These are phyloP conservation scores for Ustilago hordei DNA, from an alignment of 1,284 basidiomycete genomes.

Conservation along the genomic window DNA sequence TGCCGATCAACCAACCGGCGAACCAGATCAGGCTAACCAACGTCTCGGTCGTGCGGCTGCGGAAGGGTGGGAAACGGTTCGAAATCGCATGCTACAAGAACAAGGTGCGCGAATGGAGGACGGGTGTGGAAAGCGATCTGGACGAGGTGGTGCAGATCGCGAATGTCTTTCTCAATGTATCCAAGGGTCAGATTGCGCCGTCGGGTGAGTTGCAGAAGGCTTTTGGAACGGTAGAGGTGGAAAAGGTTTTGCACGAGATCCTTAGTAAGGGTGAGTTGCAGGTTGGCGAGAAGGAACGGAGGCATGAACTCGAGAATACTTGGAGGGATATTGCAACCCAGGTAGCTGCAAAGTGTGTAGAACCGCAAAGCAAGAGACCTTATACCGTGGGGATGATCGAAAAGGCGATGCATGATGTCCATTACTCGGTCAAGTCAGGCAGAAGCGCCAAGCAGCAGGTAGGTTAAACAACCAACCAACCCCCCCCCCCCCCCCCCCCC, in stretches of 20 bases:
- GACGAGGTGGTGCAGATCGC: slow-evolving; percentile 97
- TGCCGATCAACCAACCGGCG: slow-evolving; percentile 31
- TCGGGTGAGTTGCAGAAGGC: slow-evolving; percentile 89
- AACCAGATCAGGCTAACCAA: slow-evolving; percentile 79
- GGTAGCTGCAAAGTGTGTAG: slow-evolving; percentile 93
- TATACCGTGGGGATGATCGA: slow-evolving; percentile 97
- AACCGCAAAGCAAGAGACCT: slow-evolving; percentile 86
- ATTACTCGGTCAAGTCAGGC: slow-evolving; percentile 86
- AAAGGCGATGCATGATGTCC: slow-evolving; percentile 95
- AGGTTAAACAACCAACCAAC: too few relatives aligned
- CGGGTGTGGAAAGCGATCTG: slow-evolving; percentile 90
- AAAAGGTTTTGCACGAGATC: slow-evolving; percentile 88
- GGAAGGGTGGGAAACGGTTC: slow-evolving; percentile 96
- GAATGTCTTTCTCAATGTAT: slow-evolving; percentile 95
- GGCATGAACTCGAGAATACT: slow-evolving; percentile 84
- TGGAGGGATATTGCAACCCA: slow-evolving; percentile 93
- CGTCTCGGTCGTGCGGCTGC: slow-evolving; percentile 92
- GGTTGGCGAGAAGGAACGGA: slow-evolving; percentile 95
- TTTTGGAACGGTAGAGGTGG: slow-evolving; percentile 82
- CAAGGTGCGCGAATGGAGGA: slow-evolving; percentile 96
- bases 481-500: background rate
- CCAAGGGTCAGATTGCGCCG: slow-evolving; percentile 93
- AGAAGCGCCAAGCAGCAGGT: slow-evolving; percentile 82
- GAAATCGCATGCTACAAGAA: slow-evolving; percentile 99
- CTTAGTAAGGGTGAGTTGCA: slow-evolving; percentile 96